Evolutionary conservation across 2,329 filamentous ascomycete genomes (phyloP).

Genomic region (Paracorniculantispora psalliotae): DNA sequence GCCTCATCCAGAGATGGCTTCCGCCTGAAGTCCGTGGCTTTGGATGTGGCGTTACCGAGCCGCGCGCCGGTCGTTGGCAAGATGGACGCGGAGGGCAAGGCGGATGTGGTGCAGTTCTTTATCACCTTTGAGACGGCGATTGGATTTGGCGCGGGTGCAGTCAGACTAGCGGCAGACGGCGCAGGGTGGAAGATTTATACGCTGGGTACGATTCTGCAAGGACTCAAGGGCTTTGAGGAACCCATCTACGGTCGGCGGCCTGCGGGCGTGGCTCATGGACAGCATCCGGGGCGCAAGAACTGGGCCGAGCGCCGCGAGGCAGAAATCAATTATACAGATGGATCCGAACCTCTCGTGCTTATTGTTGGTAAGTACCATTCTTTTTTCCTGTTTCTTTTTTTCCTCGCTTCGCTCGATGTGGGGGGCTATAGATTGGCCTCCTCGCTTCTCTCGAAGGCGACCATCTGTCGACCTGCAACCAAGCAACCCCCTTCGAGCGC

Average conservation of each 20-base stretch:
- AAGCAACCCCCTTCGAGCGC: background rate
- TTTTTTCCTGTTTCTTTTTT: too few species aligned
- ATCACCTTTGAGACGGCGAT: conserved; percentile 17
- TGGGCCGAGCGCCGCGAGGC: conserved; percentile 19
- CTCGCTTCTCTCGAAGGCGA: too few species aligned
- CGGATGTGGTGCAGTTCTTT: conserved; percentile 18
- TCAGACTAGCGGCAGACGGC: conserved; percentile 15
- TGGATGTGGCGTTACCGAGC: background rate
- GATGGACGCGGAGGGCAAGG: conserved; percentile 12
- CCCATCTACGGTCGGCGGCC: conserved; percentile 37
- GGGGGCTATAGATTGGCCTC: background rate
- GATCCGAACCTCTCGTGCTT: conserved; percentile 16
- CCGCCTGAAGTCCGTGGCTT: conserved; percentile 2
- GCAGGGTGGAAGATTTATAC: conserved; percentile 51
- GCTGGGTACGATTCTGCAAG: conserved; percentile 48
- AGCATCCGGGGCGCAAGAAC: conserved; percentile 18
- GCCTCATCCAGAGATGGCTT: conserved; percentile 6
- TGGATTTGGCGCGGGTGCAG: conserved; percentile 17
- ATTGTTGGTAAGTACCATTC: conserved; percentile 19
- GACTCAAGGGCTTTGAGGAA: conserved; percentile 47
- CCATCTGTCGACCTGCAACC: too few species aligned
- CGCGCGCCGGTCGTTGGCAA: conserved; percentile 6
- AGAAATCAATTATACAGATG: conserved; percentile 13
- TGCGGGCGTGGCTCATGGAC: conserved; percentile 41
- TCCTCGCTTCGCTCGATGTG: background rate